Percentiles rank a stretch among this genome's conserved stretches.
phyloP scores from a whole-genome alignment of 164 flowering plant genomes.

The Litsea cubeba region DNA sequence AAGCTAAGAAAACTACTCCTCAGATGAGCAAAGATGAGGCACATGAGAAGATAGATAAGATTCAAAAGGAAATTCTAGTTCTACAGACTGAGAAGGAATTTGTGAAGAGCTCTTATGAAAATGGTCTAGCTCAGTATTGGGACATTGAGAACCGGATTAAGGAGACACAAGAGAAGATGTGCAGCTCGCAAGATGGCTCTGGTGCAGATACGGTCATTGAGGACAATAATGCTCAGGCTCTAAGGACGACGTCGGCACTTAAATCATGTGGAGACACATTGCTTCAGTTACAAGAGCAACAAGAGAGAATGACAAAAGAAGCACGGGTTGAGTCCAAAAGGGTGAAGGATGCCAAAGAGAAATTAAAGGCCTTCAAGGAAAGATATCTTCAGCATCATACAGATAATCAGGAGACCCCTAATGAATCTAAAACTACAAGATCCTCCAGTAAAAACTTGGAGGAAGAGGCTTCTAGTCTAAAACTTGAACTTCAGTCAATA shows the following conservation, averaged over 20 bases:
- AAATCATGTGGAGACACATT: conserved; percentile 57
- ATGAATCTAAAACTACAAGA: not conserved
- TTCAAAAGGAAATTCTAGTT: conserved; percentile 60
- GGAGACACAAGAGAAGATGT: conserved; percentile 48
- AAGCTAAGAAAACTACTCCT: conserved; percentile 18
- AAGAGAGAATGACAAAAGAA: conserved; percentile 35
- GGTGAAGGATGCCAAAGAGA: conserved; percentile 36
- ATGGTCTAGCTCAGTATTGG: conserved; percentile 44
- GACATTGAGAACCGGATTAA: conserved; percentile 55
- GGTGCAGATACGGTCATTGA: conserved; percentile 45
- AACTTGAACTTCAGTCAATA: conserved; percentile 17
- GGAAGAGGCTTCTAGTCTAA: conserved; percentile 8
- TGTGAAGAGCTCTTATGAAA: conserved; percentile 53
- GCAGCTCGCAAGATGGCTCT: conserved; percentile 64
- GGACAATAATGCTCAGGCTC: conserved; percentile 59
- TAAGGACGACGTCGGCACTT: conserved; percentile 65
- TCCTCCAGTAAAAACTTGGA: conserved; percentile 4
- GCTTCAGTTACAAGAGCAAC: conserved; percentile 47
- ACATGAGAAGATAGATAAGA: conserved; percentile 40
- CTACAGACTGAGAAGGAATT: conserved; percentile 84
- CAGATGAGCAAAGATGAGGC: conserved; percentile 23
- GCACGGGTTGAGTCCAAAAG: conserved; percentile 39
- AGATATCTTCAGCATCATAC: conserved; percentile 8
- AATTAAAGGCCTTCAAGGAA: conserved; percentile 33
- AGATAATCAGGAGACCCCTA: conserved; percentile 1